Evolutionary conservation across 371 early-diverging fungal genomes (phyloP), one percentile per base, ranked within the genome.

Genomic region (Mortierella sp.): DNA sequence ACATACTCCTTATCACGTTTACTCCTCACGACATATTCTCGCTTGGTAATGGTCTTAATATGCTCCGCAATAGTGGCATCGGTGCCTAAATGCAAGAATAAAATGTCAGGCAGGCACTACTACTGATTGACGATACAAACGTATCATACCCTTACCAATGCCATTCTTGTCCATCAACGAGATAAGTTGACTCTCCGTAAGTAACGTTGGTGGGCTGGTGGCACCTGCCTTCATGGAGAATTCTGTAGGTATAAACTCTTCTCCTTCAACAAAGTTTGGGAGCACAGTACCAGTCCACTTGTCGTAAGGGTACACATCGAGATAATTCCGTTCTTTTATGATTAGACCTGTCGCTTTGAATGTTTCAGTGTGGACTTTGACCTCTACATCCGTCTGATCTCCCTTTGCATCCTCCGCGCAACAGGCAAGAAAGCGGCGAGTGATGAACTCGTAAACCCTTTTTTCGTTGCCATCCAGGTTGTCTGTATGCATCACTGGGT

Each of bases 61-160:
- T 99, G 99, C 52, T 99, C 99, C 39, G 97, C 97, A 59, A 99
- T 99, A 0, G 99, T 99, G 0, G 99, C 99, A 85, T 99, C 99
- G 4, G 99, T 99, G 5, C 99, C 93, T 92, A 71, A 5, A 60
- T 57, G 37, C 1, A 32, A 39, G 51, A 39, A 37, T 37, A 55
- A 16, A 49, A n/a, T 16, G 20, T 49, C n/a, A 49, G 49, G 5
- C 6, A 49, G 16, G 43, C 16, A 11, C 16, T 11, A 43, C 11
- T 9, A 43, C 43, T 16, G 11, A 16, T 11, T 43, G 43, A 43
- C 43, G 30, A 55, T 32, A 3, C 11, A 26, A 3, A 16, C 20
- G 22, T 22, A 3, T 60, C 39, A 16, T 2, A 22, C 4, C 49
- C 85, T 51, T 84, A 91, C 94, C 99, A 57, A 99, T 99, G 32